Evolutionary conservation across 2,329 filamentous ascomycete species (phyloP), one percentile per base, ranked within the genome.

Genomic region (Blumeriella jaapii): DNA sequence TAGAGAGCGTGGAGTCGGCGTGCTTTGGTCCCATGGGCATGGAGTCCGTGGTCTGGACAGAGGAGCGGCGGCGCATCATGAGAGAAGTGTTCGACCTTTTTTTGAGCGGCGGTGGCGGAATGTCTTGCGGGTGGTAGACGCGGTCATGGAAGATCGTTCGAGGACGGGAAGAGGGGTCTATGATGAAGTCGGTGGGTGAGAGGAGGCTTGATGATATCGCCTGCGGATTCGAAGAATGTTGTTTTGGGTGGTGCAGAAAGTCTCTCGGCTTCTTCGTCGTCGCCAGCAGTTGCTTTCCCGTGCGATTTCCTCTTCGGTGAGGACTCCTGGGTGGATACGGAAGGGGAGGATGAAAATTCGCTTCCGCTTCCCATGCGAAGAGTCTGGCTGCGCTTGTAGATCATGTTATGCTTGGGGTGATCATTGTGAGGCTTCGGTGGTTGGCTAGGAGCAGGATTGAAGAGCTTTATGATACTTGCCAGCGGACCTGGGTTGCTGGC

Each of bases 81-180:
- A 45, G 33, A 16, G 40, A 39, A 25, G 29, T 33, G 9, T 44
- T 47, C 8, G 64, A 57, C 1, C 67, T 64, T 50, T 65, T 70
- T 55, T 77, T 78, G 26, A 75, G 59, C 1, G 82, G 80, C 6
- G 86, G 83, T 1, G 80, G 75, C 1, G 91, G 91, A 22, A 98
- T 95, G 53, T 98, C 91, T 27, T 80, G 72, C 0, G 91, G 87
- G 51, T 94, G 85, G 55, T 98, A 98, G 11, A 98, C 74, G 8
- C 91, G 79, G 57, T 98, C 91, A 57, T 98, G 91, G 59, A 96
- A 96, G 41, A 98, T 98, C 1, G 89, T 89, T 29, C 85, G 74
- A 0, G 85, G 77, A 11, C 91, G 78, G 32, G 74, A 79, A 1
- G 78, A 69, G 6, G 91, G 89, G 49, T 96, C 82, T 33, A 87